Conservation (phyloP, 2,329 filamentous ascomycete genomes). For the Zelopaecilomyces penicillatus region DNA sequence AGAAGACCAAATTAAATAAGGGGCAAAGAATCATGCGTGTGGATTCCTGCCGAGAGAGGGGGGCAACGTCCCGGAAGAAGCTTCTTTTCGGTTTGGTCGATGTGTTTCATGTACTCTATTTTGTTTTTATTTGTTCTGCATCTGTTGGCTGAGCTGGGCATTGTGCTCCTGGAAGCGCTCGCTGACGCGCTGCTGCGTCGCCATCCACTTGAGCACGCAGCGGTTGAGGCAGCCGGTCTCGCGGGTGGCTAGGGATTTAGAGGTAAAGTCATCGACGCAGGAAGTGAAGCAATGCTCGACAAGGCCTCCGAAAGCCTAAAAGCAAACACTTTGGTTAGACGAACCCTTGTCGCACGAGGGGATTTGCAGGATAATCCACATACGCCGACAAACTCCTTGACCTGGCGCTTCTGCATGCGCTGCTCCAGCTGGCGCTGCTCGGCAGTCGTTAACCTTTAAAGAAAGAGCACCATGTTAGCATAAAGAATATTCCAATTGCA, state of each 20-base stretch:
- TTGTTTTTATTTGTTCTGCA: conserved; percentile 35
- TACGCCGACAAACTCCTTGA: conserved; percentile 98
- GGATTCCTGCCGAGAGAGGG: no score
- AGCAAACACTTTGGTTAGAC: conserved; percentile 1
- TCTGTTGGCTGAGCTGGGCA: conserved; percentile 47
- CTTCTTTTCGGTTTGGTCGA: no score
- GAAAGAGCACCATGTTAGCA: neutral
- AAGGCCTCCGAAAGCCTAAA: conserved; percentile 28
- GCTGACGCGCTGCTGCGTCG: conserved; percentile 79
- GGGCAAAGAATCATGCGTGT: no score
- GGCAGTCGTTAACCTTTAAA: conserved; percentile 52
- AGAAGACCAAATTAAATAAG: no score
- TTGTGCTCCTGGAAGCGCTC: conserved; percentile 77
- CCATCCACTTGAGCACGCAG: conserved; percentile 95
- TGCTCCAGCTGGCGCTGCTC: conserved; percentile 90
- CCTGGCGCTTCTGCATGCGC: conserved; percentile 95
- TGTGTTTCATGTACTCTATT: neutral
- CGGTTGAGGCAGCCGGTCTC: conserved; percentile 89
- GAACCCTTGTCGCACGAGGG: neutral
- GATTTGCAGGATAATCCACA: conserved; percentile 26
- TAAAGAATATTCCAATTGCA: no score
- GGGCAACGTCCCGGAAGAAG: no score
- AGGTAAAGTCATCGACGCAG: conserved; percentile 97
- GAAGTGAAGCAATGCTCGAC: conserved; percentile 90
- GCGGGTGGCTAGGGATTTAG: conserved; percentile 80